Conservation (phyloP, 768 basidiomycete genomes). For the Sutorius australiensis region DNA sequence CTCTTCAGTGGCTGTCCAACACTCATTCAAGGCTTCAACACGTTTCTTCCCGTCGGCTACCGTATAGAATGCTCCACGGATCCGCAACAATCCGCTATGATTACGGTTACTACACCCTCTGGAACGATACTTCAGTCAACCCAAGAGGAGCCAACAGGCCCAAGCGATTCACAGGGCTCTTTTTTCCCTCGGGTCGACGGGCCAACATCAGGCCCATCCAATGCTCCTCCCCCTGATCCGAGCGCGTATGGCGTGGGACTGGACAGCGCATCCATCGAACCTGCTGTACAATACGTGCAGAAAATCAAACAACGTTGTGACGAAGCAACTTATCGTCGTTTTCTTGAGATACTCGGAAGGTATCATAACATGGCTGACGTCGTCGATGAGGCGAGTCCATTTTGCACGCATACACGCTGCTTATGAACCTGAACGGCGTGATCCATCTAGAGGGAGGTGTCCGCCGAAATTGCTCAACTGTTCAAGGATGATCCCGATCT, state of each 20-base stretch:
- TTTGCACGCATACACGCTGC: conserved; percentile 6
- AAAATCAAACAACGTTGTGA: conserved; percentile 95
- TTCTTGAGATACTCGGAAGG: conserved; percentile 68
- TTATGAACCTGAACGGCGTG: not conserved
- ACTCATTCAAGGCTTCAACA: conserved; percentile 98
- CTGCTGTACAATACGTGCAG: conserved; percentile 92
- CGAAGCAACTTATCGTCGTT: conserved; percentile 78
- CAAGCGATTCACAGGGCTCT: conserved; percentile 39
- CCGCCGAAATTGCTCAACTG: conserved; percentile 60
- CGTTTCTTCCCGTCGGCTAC: conserved; percentile 92
- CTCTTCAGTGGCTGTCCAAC: conserved; percentile 87
- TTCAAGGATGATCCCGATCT: conserved; percentile 78
- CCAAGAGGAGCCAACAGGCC: conserved; percentile 38
- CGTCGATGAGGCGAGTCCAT: conserved; percentile 51
- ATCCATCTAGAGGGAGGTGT: conserved; percentile 52
- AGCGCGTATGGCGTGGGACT: conserved; percentile 29
- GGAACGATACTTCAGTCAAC: conserved; percentile 62
- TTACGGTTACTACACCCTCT: conserved; percentile 75
- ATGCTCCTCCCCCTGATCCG: conserved; percentile 17
- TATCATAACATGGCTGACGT: conserved; percentile 59
- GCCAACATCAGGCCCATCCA: conserved; percentile 6
- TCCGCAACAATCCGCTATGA: conserved; percentile 57
- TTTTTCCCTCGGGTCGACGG: conserved; percentile 24
- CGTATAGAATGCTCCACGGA: conserved; percentile 80
- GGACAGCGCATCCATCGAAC: conserved; percentile 54